A percentile compares a stretch with the other conserved stretches of the same genome.
Conservation (phyloP, 345 rosid genomes). For the Salix viminalis region DNA sequence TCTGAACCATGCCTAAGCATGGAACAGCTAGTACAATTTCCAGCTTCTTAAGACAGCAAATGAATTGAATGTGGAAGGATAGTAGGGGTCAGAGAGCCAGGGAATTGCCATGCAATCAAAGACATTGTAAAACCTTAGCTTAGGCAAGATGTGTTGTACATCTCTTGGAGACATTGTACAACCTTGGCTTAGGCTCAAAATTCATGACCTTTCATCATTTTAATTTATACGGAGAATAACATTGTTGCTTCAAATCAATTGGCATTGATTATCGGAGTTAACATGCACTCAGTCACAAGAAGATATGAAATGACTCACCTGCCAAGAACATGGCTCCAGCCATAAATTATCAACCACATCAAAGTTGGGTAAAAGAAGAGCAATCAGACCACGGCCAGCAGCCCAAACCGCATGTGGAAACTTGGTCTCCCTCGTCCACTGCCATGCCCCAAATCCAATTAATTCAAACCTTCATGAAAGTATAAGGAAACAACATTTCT, state of each 20-base stretch:
- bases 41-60: background rate
- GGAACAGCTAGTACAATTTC: background rate
- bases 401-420: slow-evolving; percentile 96
- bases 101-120: background rate
- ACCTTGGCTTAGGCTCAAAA: no score
- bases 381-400: slow-evolving; percentile 86
- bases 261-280: background rate
- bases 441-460: slow-evolving; percentile 12
- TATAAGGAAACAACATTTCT: background rate
- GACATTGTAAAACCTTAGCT: background rate
- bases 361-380: slow-evolving; percentile 73
- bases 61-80: background rate
- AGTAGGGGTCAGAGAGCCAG: background rate
- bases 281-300: background rate
- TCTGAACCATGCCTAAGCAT: background rate
- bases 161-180: no score
- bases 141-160: background rate
- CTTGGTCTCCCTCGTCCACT: slow-evolving; percentile 92
- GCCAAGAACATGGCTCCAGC: slow-evolving; percentile 94
- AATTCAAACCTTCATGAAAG: slow-evolving; percentile 8
- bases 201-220: no score
- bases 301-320: slow-evolving; percentile 37
- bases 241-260: no score
- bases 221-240: no score
- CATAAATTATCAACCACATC: slow-evolving; percentile 80